Conservation (phyloP, 345 rosid genomes). For the Kandelia obovata region DNA sequence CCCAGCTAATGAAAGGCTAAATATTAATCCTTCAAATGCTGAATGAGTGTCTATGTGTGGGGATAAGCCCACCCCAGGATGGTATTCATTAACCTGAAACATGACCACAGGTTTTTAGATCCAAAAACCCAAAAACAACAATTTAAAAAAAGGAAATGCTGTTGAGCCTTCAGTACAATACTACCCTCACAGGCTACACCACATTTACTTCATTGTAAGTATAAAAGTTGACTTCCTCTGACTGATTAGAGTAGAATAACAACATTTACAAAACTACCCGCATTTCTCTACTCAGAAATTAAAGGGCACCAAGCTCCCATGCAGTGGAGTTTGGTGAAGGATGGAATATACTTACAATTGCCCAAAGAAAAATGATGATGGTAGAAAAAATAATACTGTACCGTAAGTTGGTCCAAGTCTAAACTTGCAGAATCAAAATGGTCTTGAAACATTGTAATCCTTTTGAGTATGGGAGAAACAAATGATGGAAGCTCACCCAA, state of each 20-base stretch:
- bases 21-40: constrained; percentile 84
- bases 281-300: neutral
- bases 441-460: constrained; percentile 47
- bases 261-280: neutral
- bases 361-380: neutral
- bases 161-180: neutral
- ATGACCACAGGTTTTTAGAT: constrained; percentile 21
- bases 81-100: constrained; percentile 87
- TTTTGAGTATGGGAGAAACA: constrained; percentile 55
- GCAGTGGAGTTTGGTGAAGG: no score
- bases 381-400: constrained; percentile 30
- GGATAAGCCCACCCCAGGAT: constrained; percentile 91
- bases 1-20: constrained; percentile 94
- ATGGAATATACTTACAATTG: neutral
- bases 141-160: neutral
- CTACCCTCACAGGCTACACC: neutral
- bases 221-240: neutral
- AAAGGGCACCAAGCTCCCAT: no score
- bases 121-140: neutral
- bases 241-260: neutral
- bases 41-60: constrained; percentile 99
- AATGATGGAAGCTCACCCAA: constrained; percentile 80
- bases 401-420: constrained; percentile 78
- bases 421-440: constrained; percentile 35
- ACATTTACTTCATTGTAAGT: neutral